phyloP scores from a whole-genome alignment of 2,329 filamentous ascomycete genomes.

The Rhinocladiella similis region DNA sequence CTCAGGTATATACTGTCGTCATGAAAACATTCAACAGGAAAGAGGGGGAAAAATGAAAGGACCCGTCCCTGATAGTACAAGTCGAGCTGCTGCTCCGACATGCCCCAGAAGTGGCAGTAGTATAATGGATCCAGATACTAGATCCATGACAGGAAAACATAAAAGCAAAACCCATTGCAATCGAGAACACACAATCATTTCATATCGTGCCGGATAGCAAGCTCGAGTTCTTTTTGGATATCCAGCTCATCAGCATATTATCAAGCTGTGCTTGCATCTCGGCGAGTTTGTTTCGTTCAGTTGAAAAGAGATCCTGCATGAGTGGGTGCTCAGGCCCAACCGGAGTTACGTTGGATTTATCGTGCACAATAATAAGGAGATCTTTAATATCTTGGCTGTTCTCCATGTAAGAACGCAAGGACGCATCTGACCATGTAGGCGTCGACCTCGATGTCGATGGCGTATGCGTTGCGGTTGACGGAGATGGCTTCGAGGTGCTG shows the following conservation, averaged over 20 bases:
- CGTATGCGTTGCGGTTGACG: constrained; percentile 53
- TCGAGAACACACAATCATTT: constrained; percentile 3
- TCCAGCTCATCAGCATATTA: constrained; percentile 79
- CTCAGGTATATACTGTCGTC: constrained; percentile 20
- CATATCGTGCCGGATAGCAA: constrained; percentile 17
- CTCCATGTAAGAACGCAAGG: constrained; percentile 85
- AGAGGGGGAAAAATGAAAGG: constrained; percentile 2
- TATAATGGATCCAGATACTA: constrained; percentile 13
- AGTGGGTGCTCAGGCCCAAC: constrained; percentile 83
- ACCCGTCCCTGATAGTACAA: constrained; percentile 24
- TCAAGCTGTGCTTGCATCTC: constrained; percentile 91
- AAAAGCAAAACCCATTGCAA: background rate
- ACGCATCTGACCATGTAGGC: constrained; percentile 81
- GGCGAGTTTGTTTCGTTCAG: constrained; percentile 81
- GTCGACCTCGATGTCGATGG: constrained; percentile 56
- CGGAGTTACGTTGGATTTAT: constrained; percentile 80
- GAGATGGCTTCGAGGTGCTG: constrained; percentile 31
- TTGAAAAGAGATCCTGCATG: constrained; percentile 75
- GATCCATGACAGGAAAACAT: background rate
- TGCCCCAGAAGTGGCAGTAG: constrained; percentile 21
- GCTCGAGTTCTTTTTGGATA: constrained; percentile 48
- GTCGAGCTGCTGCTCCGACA: constrained; percentile 22
- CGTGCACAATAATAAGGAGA: constrained; percentile 85
- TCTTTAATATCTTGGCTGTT: constrained; percentile 86
- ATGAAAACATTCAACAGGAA: constrained; percentile 1